Evolutionary conservation across 768 basidiomycete species (phyloP).

Genomic region (Mycena rosella): DNA sequence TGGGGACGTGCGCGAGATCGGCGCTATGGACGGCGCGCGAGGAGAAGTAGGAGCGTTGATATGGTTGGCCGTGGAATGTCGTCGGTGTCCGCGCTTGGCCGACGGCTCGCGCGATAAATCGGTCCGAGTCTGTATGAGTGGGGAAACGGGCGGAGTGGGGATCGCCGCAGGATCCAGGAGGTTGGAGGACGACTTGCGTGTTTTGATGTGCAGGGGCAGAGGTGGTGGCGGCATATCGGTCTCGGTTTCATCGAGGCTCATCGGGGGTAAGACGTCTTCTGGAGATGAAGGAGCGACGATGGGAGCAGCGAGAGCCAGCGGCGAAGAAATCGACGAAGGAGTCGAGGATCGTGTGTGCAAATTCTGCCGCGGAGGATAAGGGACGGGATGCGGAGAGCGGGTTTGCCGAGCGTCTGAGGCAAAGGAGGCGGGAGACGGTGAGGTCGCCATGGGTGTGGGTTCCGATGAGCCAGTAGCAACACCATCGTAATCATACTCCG

Average conservation of each 20-base stretch:
- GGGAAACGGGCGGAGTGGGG: constrained; percentile 83
- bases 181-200: constrained; percentile 75
- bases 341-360: constrained; percentile 88
- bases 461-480: constrained; percentile 59
- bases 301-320: constrained; percentile 86
- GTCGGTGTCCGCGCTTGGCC: constrained; percentile 70
- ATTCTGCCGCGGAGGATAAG: constrained; percentile 52
- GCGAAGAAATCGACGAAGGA: constrained; percentile 90
- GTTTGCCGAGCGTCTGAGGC: constrained; percentile 45
- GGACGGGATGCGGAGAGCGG: constrained; percentile 38
- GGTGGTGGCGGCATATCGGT: constrained; percentile 30
- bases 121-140: constrained; percentile 58
- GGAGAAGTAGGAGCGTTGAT: constrained; percentile 80
- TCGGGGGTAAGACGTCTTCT: constrained; percentile 72
- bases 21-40: constrained; percentile 82
- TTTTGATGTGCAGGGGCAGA: constrained; percentile 59
- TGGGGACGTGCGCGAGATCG: constrained; percentile 81
- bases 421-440: constrained; percentile 49
- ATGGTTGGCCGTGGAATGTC: constrained; percentile 79
- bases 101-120: constrained; percentile 60
- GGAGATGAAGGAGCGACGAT: constrained; percentile 78
- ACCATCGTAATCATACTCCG: constrained; percentile 71
- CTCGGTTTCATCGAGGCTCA: constrained; percentile 73
- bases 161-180: constrained; percentile 74
- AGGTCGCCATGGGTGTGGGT: constrained; percentile 78